Base-by-base conservation (phyloP, 2,329 filamentous ascomycete species). In the Hymenotorrendiella dingleyae region DNA sequence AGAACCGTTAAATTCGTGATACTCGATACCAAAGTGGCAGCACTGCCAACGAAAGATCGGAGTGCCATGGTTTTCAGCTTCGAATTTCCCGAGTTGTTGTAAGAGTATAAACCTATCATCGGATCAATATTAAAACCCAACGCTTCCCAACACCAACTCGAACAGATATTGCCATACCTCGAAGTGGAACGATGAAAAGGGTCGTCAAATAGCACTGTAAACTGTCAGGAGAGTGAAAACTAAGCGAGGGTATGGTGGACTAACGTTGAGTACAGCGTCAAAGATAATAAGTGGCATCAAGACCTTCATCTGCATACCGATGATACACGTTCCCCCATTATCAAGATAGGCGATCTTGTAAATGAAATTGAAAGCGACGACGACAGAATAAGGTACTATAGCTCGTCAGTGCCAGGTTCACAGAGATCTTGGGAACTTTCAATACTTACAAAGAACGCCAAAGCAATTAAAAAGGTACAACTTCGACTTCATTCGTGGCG, bases 221-320 rank as follows among this genome's bases (percentile, higher is more conserved):
- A 70, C 58, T 71, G 14, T 56, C 70, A 27, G 61, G 23, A 6
- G 3, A 14, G n/a, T 10, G n/a, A 20, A n/a, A 30, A 38, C 27
- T 2, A 9, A n/a, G 20, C 12, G 11, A 17, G 23, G 12, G 30
- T 26, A 20, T 27, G 22, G 10, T 27, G 81, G 63, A 49, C 80
- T 80, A 28, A 78, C 69, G 52, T 82, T 82, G 39, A 79, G 71
- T 3, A 78, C 50, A 4, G 77, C 64, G 48, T 82, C 78, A 49
- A 80, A 80, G 0, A 67, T 64, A 32, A 83, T 78, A 14, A 83
- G 67, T 1, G 78, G 77, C 23, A 81, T 68, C 66, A 82, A 73
- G 4, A 73, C 71, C 5, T 69, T 62, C 36, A 66, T 71, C 52
- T 74, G 58, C 70, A 82, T 76, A 10, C 79, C 79, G 40, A 83